Percentiles rank a stretch among this genome's conserved stretches.
phyloP scores from a whole-genome alignment of 1,284 basidiomycete species.

The Stereum hirsutum region DNA sequence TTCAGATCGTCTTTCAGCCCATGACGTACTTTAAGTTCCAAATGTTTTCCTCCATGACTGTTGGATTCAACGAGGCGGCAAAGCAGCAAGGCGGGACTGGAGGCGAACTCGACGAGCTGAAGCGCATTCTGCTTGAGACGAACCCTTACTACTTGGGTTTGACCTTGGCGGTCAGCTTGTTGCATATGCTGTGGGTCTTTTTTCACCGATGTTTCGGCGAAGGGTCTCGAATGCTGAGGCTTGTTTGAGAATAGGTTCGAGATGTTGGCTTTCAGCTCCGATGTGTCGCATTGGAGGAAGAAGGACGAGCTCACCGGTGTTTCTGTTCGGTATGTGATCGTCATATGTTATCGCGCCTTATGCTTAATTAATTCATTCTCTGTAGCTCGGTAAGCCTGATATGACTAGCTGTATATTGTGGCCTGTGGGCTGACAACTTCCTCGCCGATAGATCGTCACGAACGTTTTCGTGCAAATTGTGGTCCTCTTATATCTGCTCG shows the following conservation, averaged over 20 bases:
- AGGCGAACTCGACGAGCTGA: constrained; percentile 86
- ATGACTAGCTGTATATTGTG: not conserved
- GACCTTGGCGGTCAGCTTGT: constrained; percentile 73
- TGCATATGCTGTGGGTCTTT: constrained; percentile 73
- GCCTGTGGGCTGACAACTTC: not conserved
- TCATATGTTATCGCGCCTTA: constrained; percentile 8
- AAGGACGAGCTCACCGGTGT: constrained; percentile 86
- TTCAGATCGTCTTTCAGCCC: constrained; percentile 79
- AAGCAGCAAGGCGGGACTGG: constrained; percentile 58
- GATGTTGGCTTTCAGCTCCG: constrained; percentile 90
- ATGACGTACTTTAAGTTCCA: constrained; percentile 85
- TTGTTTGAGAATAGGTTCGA: constrained; percentile 54
- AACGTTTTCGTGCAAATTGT: constrained; percentile 90
- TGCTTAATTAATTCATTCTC: constrained; percentile 6
- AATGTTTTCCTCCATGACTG: constrained; percentile 72
- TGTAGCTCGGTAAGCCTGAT: constrained; percentile 6
- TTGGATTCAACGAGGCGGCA: constrained; percentile 75
- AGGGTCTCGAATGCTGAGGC: constrained; percentile 3
- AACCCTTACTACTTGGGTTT: constrained; percentile 85
- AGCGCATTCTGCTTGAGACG: constrained; percentile 90
- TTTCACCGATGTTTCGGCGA: not conserved
- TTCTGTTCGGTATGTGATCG: constrained; percentile 52
- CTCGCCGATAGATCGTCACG: constrained; percentile 61
- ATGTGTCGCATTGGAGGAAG: constrained; percentile 92
- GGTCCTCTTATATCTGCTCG: constrained; percentile 88